A percentile compares a stretch with the other conserved stretches of the same genome.
phyloP scores from a whole-genome alignment of 2,329 filamentous ascomycete species.

The Xylariomycetidae sp. region DNA sequence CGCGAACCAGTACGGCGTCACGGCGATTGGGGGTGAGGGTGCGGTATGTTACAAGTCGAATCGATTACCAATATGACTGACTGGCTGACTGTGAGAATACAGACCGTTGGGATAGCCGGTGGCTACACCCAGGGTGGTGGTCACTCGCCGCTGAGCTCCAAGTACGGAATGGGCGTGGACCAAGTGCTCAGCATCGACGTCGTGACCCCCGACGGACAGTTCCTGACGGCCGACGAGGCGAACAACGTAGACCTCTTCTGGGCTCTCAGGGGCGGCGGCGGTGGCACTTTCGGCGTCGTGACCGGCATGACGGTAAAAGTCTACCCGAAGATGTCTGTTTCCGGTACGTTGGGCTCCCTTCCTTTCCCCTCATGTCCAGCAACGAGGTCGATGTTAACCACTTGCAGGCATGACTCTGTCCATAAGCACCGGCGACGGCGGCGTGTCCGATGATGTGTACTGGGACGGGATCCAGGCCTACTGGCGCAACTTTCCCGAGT shows the following conservation, averaged over 20 bases:
- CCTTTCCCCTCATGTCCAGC: too few species aligned
- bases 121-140: slow-evolving; percentile 47
- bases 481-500: slow-evolving; percentile 25
- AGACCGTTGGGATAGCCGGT: too few species aligned
- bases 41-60: too few species aligned
- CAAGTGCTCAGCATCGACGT: slow-evolving; percentile 45
- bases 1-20: slow-evolving; percentile 17
- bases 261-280: slow-evolving; percentile 44
- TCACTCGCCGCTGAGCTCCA: slow-evolving; percentile 46
- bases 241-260: slow-evolving; percentile 46
- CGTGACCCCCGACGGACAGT: slow-evolving; percentile 42
- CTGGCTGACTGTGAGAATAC: too few species aligned
- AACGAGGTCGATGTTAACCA: too few species aligned
- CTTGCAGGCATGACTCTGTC: slow-evolving; percentile 19
- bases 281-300: slow-evolving; percentile 41
- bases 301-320: slow-evolving; percentile 33
- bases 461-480: slow-evolving; percentile 25
- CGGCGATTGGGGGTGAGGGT: slow-evolving; percentile 19
- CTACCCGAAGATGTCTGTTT: slow-evolving; percentile 27
- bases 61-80: too few species aligned
- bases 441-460: slow-evolving; percentile 27
- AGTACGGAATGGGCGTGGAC: slow-evolving; percentile 47
- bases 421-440: slow-evolving; percentile 14
- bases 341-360: too few species aligned
- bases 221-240: slow-evolving; percentile 37